Base-by-base conservation (phyloP, 805 yeast genomes). In the Wickerhamomyces sydowiorum region DNA sequence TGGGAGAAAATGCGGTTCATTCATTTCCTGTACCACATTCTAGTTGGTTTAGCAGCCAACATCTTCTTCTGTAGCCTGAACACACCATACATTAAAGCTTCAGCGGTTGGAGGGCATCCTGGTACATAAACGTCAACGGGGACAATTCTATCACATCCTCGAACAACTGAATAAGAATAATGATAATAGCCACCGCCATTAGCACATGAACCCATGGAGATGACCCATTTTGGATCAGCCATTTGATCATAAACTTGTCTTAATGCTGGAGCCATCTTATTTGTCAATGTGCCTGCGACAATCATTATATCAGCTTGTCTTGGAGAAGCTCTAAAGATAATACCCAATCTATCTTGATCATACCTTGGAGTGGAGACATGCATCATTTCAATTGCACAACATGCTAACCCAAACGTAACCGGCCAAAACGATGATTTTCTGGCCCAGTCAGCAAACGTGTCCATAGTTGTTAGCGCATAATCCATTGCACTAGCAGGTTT, bases 311-410 rank as follows among this genome's bases (percentile, higher is more conserved):
- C 96, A 5, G 93, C 80, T 65, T 86, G 96, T 68, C 96, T 83
- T 41, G 96, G 96, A 30, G 95, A 83, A 25, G 93, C 95, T 72
- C 96, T 82, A 78, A 86, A 86, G 75, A 86, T 86, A 57, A 86
- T 86, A 56, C 96, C 96, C 61, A 86, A 72, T 63, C 96, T 79
- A 70, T 86, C 96, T 68, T 87, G 95, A 66, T 86, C 96, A 65
- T 86, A 86, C 60, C 96, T 74, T 47, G 96, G 95, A 44, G 95
- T 80, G 21, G 95, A 86, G 30, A 83, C 85, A 62, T 86, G 96
- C 96, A 86, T 86, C 96, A 86, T 86, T 67, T 86, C 96, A 33
- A 86, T 95, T 47, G 96, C 96, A 71, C 96, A 86, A 67, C 96
- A 86, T 8, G 95, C 95, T 58, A 86, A 71, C 27, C 96, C 96